Evolutionary conservation across 495 filamentous ascomycete species (phyloP), one percentile per base, ranked within the genome.

Genomic region (Penicillium pulvis): DNA sequence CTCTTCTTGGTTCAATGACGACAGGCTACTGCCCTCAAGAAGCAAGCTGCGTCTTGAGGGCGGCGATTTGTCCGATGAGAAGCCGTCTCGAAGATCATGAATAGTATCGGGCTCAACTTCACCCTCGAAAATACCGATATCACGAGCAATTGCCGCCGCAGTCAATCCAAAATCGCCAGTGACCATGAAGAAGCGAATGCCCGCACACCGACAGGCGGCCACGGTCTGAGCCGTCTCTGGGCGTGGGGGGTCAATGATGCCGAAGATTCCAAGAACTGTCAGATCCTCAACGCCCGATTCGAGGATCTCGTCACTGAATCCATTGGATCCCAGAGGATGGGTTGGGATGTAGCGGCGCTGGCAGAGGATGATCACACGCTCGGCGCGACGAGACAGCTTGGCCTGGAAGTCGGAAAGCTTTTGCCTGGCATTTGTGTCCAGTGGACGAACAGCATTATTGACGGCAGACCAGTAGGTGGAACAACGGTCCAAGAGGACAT

Each of bases 131-230:
- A 90, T 91, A 12, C 86, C 86, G 60, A 85, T 85, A 20, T 88
- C 81, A 4, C 74, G 69, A 6, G 87, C 87, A 57, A 91, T 90
- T 3, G 87, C 85, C 58, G 83, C 78, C 0, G 87, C 88, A 2
- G 89, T 91, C 20, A 88, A 76, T 11, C 84, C 83, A 60, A 87
- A 88, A 65, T 92, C 88, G 33, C 89, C 88, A 24, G 88, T 91
- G 10, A 84, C 79, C 81, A 84, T 84, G 63, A 79, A 79, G 55
- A 84, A 79, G 1, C 78, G 75, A 36, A 87, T 86, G n/a, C 86
- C 87, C 42, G 86, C 83, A 30, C 72, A 63, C 42, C 86, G 82
- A 59, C 87, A 88, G 19, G 68, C 61, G 17, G 66, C 63, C 0
- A 78, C 74, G 0, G 74, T 74, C 6, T 72, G 69, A 1, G 81